Evolutionary conservation across 345 rosid species (phyloP).

Genomic region (Ceriops decandra): DNA sequence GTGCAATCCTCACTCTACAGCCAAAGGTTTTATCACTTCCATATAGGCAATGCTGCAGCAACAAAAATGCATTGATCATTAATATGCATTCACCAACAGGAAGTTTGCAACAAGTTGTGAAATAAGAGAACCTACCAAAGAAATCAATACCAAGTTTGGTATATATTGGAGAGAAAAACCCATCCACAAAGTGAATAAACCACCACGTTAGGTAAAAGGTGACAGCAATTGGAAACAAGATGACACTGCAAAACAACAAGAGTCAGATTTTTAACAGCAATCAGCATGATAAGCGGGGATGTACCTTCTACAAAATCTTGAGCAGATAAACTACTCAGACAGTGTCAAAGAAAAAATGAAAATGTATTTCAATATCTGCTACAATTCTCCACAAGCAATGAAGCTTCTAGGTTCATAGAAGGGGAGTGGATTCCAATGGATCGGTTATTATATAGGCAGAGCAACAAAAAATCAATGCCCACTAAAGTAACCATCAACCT

Average conservation of each 20-base stretch:
- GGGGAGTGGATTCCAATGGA: not conserved
- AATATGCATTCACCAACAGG: not conserved
- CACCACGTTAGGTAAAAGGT: slow-evolving; percentile 98
- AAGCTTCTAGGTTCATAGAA: slow-evolving; percentile 1
- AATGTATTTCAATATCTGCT: not conserved
- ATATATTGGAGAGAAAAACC: slow-evolving; percentile 96
- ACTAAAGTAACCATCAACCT: not conserved
- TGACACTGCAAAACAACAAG: slow-evolving; percentile 65
- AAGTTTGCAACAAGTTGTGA: not conserved
- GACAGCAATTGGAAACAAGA: slow-evolving; percentile 85
- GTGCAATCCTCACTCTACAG: too few species aligned
- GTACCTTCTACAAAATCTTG: not conserved
- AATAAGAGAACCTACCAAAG: slow-evolving; percentile 53
- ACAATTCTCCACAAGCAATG: not conserved
- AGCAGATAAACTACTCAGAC: not conserved
- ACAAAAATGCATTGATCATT: not conserved
- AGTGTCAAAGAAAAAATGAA: not conserved
- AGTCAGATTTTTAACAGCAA: slow-evolving; percentile 21
- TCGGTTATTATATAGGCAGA: not conserved
- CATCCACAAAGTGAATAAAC: slow-evolving; percentile 97
- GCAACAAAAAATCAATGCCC: not conserved
- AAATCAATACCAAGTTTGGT: slow-evolving; percentile 87
- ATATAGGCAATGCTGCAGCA: not conserved
- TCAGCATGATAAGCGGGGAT: not conserved
- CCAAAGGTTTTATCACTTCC: too few species aligned